Percentiles rank a stretch among this genome's conserved stretches.
Evolutionary conservation across 75 land plant genomes (phyloP).

Genomic region (Pinus tabuliformis): DNA sequence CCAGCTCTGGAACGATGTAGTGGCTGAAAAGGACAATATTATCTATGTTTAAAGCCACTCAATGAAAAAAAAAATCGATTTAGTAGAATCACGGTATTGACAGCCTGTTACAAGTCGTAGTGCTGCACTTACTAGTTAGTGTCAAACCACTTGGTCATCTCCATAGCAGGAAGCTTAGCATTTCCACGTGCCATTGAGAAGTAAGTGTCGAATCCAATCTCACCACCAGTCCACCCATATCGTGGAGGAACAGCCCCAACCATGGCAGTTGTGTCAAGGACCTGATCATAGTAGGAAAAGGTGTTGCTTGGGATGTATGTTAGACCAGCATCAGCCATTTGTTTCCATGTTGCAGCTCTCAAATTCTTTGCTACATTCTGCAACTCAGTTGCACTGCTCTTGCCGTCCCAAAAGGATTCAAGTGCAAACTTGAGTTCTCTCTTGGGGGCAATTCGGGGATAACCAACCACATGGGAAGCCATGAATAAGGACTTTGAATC

Average conservation of each 20-base stretch:
- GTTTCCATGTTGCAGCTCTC: constrained; percentile 69
- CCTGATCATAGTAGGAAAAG: constrained; percentile 81
- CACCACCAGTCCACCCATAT: constrained; percentile 73
- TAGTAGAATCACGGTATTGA: neutral
- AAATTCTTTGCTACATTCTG: constrained; percentile 57
- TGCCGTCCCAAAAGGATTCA: constrained; percentile 76
- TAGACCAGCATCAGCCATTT: constrained; percentile 66
- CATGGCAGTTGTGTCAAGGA: constrained; percentile 82
- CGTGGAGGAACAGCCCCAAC: constrained; percentile 78
- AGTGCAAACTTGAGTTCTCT: constrained; percentile 76
- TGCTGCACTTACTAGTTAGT: constrained; percentile 74
- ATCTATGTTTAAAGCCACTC: neutral
- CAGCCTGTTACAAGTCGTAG: neutral
- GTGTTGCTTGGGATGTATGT: constrained; percentile 82
- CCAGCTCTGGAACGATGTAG: constrained; percentile 79
- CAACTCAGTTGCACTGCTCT: constrained; percentile 57
- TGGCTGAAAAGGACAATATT: constrained; percentile 44
- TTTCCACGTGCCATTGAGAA: constrained; percentile 93
- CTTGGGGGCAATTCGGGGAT: constrained; percentile 80
- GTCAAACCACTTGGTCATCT: constrained; percentile 96
- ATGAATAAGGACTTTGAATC: constrained; percentile 10
- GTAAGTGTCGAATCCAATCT: constrained; percentile 66
- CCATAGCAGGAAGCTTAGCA: constrained; percentile 80
- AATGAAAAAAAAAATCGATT: neutral
- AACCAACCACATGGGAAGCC: constrained; percentile 73